Conservation (phyloP, 441 rosid genomes). For the Hura crepitans region DNA sequence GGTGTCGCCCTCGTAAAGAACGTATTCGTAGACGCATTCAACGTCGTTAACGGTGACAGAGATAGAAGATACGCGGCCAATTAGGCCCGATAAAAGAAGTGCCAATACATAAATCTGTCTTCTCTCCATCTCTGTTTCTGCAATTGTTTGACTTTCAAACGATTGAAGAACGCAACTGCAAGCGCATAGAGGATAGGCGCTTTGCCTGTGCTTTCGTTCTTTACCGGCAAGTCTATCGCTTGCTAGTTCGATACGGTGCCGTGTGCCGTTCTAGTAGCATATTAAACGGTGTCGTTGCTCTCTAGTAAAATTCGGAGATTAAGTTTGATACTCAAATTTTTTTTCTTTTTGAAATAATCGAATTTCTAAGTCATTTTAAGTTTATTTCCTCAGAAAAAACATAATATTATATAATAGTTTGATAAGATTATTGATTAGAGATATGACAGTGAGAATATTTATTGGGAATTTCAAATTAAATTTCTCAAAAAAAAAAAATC, state of each 20-base stretch:
- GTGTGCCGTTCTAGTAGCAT: too few relatives aligned
- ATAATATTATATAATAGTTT: too few relatives aligned
- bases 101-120: constrained; percentile 27
- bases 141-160: not conserved
- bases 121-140: constrained; percentile 29
- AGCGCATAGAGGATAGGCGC: not conserved
- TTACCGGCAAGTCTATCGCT: not conserved
- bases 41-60: constrained; percentile 84
- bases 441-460: too few relatives aligned
- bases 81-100: constrained; percentile 36
- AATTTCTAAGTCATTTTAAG: too few relatives aligned
- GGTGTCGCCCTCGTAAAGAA: constrained; percentile 82
- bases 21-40: constrained; percentile 94
- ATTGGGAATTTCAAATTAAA: too few relatives aligned
- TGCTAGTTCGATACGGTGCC: not conserved
- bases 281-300: not conserved
- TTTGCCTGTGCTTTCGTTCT: not conserved
- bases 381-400: too few relatives aligned
- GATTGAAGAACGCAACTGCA: not conserved
- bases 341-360: too few relatives aligned
- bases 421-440: too few relatives aligned
- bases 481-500: too few relatives aligned
- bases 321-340: too few relatives aligned
- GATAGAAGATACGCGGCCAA: constrained; percentile 52
- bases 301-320: too few relatives aligned